A percentile compares a stretch with the other conserved stretches of the same genome.
Conservation (phyloP, 2,329 filamentous ascomycete species). For the Chrysoporthe puriensis region DNA sequence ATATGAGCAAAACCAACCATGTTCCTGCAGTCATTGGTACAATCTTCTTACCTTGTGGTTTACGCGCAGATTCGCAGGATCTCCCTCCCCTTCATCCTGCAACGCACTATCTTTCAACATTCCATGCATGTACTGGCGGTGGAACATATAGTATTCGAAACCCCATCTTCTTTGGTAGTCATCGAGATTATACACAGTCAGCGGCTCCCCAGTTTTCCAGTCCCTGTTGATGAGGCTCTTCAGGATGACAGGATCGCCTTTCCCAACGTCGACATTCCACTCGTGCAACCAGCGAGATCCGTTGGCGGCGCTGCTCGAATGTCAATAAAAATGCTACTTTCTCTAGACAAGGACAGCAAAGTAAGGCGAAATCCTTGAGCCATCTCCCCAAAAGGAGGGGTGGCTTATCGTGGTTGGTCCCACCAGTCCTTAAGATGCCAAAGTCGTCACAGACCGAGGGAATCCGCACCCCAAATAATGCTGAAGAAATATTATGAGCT, state of each 20-base stretch:
- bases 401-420: neutral
- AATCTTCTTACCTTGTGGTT: conserved; percentile 53
- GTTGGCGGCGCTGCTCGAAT: conserved; percentile 59
- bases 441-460: neutral
- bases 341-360: neutral
- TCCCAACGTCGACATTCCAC: conserved; percentile 66
- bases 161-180: conserved; percentile 71
- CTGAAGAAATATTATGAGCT: neutral
- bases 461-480: neutral
- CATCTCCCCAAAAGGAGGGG: neutral
- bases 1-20: neutral
- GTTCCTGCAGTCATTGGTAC: neutral
- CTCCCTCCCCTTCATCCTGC: conserved; percentile 21
- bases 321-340: neutral
- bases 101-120: conserved; percentile 37
- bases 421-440: neutral
- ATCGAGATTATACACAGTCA: conserved; percentile 64
- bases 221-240: conserved; percentile 70
- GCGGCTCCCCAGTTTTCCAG: conserved; percentile 69
- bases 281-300: conserved; percentile 71
- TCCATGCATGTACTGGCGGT: conserved; percentile 55
- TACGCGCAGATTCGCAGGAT: conserved; percentile 48
- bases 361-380: neutral
- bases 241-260: conserved; percentile 68
- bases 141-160: conserved; percentile 65